Percentiles rank a stretch among this genome's conserved stretches.
Evolutionary conservation across 2,329 filamentous ascomycete species (phyloP).

Genomic region (Colletotrichum shisoi): DNA sequence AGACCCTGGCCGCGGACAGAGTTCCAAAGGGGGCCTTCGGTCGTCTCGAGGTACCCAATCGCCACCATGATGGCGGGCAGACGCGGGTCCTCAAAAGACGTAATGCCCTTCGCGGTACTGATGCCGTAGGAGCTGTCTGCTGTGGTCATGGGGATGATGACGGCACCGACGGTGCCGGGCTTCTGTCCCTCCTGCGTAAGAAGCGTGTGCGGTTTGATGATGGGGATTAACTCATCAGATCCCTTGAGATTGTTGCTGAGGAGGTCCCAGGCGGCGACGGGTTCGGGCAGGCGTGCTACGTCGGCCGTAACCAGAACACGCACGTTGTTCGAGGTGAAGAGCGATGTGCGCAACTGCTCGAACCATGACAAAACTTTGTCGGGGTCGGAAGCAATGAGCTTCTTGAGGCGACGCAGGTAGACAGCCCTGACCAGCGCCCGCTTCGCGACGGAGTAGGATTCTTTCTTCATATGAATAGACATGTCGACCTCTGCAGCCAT

Average conservation of each 20-base stretch:
- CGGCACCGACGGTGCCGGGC: slow-evolving; percentile 76
- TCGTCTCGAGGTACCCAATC: slow-evolving; percentile 87
- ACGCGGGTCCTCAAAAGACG: slow-evolving; percentile 76
- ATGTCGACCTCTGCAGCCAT: slow-evolving; percentile 73
- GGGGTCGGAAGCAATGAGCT: slow-evolving; percentile 79
- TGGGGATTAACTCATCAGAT: slow-evolving; percentile 65
- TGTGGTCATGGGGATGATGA: slow-evolving; percentile 87
- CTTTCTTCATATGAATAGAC: slow-evolving; percentile 80
- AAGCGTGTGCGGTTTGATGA: slow-evolving; percentile 73
- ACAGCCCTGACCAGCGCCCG: slow-evolving; percentile 85
- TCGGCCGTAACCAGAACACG: slow-evolving; percentile 86
- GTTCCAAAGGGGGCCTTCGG: slow-evolving; percentile 94
- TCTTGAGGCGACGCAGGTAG: slow-evolving; percentile 85
- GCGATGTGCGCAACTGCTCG: slow-evolving; percentile 74
- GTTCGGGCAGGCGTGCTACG: slow-evolving; percentile 74
- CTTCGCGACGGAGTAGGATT: slow-evolving; percentile 78
- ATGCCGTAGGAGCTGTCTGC: slow-evolving; percentile 92
- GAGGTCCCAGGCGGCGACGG: slow-evolving; percentile 79
- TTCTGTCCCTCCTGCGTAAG: slow-evolving; percentile 77
- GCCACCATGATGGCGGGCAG: slow-evolving; percentile 88
- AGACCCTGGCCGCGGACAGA: slow-evolving; percentile 91
- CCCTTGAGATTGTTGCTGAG: slow-evolving; percentile 61
- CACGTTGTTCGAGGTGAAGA: slow-evolving; percentile 87
- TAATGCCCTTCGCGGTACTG: slow-evolving; percentile 76
- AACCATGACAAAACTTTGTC: slow-evolving; percentile 79